Evolutionary conservation across 805 yeast species (phyloP).

Genomic region (Nakazawaea anatomiae): DNA sequence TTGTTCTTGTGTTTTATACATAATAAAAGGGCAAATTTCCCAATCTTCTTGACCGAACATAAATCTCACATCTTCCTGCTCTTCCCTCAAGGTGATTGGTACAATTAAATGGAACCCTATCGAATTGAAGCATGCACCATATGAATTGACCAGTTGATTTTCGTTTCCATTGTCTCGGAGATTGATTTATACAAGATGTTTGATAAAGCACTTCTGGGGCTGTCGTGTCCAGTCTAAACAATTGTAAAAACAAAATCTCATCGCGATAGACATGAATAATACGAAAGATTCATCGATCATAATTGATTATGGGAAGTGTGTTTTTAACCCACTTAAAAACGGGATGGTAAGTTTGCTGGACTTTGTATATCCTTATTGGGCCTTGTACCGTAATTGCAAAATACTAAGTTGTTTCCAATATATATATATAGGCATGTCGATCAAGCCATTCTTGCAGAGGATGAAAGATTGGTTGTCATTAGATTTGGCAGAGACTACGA

Average conservation of each 20-base stretch:
- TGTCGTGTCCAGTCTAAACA: background rate
- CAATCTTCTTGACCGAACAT: too few species aligned
- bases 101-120: too few species aligned
- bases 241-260: background rate
- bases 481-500: slow-evolving; percentile 82
- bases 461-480: slow-evolving; percentile 79
- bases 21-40: too few species aligned
- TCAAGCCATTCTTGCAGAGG: slow-evolving; percentile 91
- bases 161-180: too few species aligned
- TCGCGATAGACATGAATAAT: background rate
- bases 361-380: background rate
- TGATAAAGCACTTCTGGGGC: background rate
- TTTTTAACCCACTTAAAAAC: slow-evolving; percentile 75
- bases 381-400: too few species aligned
- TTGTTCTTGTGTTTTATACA: too few species aligned
- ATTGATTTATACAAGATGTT: background rate
- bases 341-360: slow-evolving; percentile 47
- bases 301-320: slow-evolving; percentile 56
- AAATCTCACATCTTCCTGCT: too few species aligned
- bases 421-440: slow-evolving; percentile 69
- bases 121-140: too few species aligned
- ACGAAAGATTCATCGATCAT: background rate
- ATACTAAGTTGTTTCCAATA: too few species aligned
- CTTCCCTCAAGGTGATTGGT: too few species aligned
- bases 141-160: too few species aligned